A percentile compares a stretch with the other conserved stretches of the same genome.
Evolutionary conservation across 1,139 yeast genomes (phyloP).

Genomic region (Geotrichum histeridarum): DNA sequence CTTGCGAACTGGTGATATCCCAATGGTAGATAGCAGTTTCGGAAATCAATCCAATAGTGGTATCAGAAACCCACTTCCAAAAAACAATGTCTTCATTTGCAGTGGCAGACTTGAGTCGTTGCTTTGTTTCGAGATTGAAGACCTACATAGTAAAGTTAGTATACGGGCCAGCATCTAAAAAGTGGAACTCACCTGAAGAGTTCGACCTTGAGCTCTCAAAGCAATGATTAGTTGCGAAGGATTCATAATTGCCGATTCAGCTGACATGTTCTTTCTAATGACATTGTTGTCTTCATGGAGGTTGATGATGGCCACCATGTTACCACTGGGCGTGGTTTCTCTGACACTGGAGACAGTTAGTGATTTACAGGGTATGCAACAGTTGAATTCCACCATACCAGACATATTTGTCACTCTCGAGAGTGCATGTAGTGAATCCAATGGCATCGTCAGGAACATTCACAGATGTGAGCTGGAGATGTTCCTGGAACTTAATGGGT

Average conservation of each 20-base stretch:
- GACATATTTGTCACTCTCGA: conserved; percentile 86
- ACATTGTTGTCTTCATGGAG: conserved; percentile 69
- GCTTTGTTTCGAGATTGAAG: conserved; percentile 81
- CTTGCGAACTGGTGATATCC: conserved; percentile 77
- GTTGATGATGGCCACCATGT: conserved; percentile 85
- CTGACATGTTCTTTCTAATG: conserved; percentile 87
- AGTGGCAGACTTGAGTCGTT: conserved; percentile 82
- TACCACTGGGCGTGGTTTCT: conserved; percentile 69
- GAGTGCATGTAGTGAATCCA: conserved; percentile 89
- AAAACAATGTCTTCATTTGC: conserved; percentile 85
- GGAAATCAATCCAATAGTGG: conserved; percentile 78
- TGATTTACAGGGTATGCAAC: not conserved
- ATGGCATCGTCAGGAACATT: conserved; percentile 81
- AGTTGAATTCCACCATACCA: conserved; percentile 33
- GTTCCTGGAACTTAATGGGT: conserved; percentile 96
- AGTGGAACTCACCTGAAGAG: conserved; percentile 52
- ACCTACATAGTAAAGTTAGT: conserved; percentile 36
- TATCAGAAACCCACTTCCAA: conserved; percentile 88
- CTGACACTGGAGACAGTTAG: conserved; percentile 51
- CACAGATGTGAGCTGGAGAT: conserved; percentile 76
- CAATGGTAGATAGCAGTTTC: conserved; percentile 70
- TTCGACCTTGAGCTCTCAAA: conserved; percentile 91
- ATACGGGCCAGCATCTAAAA: not conserved
- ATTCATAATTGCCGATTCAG: conserved; percentile 97
- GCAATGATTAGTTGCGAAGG: conserved; percentile 85